A percentile compares a stretch with the other conserved stretches of the same genome.
phyloP scores from a whole-genome alignment of 306 rosid genomes.

The Glycyrrhiza uralensis region DNA sequence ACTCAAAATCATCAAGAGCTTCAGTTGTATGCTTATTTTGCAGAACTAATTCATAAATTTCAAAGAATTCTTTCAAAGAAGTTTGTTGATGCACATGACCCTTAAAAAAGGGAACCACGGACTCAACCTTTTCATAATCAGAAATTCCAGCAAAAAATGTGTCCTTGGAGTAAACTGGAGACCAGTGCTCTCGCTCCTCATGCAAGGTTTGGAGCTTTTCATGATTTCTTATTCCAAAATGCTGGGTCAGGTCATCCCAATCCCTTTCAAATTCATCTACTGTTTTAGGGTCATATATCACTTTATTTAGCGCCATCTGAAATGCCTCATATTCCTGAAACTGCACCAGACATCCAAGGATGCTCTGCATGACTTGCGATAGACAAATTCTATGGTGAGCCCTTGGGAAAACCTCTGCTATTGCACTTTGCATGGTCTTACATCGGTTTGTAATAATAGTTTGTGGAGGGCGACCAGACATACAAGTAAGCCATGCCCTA shows the following conservation, averaged over 20 bases:
- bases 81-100: constrained; percentile 67
- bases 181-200: constrained; percentile 85
- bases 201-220: constrained; percentile 56
- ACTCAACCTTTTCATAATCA: constrained; percentile 49
- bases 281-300: constrained; percentile 51
- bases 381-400: constrained; percentile 74
- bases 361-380: constrained; percentile 61
- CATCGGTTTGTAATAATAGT: constrained; percentile 70
- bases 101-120: constrained; percentile 50
- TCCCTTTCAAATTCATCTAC: constrained; percentile 82
- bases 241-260: constrained; percentile 73
- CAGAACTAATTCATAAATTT: constrained; percentile 49
- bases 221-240: constrained; percentile 53
- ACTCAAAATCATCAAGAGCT: constrained; percentile 69
- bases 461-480: constrained; percentile 95
- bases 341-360: constrained; percentile 57
- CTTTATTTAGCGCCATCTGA: constrained; percentile 52
- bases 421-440: constrained; percentile 67
- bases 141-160: constrained; percentile 78
- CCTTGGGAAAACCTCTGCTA: constrained; percentile 89
- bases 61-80: constrained; percentile 73
- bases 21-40: constrained; percentile 58
- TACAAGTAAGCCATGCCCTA: constrained; percentile 94
- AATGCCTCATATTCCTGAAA: constrained; percentile 65
- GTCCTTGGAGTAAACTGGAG: constrained; percentile 77